These are phyloP conservation scores for Microstegium vimineum DNA, from an alignment of 176 grass and related monocot species.

Conservation along the genomic window DNA sequence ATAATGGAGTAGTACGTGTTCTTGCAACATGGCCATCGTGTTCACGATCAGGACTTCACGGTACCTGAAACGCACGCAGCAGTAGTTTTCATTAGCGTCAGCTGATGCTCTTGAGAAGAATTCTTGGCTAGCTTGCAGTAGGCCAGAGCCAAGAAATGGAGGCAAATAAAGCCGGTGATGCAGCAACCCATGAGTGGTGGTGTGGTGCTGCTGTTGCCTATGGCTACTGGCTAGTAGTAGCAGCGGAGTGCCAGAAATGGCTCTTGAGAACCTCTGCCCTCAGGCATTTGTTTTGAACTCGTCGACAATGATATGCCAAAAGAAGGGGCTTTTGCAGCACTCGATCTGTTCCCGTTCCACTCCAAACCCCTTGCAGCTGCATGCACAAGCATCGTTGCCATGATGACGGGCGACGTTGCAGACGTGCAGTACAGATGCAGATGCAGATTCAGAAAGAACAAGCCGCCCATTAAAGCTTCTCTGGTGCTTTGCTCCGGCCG, in stretches of 20 bases:
- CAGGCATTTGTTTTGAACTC: conserved; percentile 28
- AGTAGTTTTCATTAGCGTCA: background rate
- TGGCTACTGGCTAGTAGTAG: background rate
- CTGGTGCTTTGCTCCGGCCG: conserved; percentile 27
- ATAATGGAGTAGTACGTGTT: background rate
- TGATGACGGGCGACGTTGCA: conserved; percentile 27
- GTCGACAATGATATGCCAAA: conserved; percentile 46
- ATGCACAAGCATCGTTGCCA: conserved; percentile 23
- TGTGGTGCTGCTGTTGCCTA: background rate
- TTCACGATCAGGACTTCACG: conserved; percentile 3
- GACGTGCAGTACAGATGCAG: background rate
- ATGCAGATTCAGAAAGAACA: conserved; percentile 11
- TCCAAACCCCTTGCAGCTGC: conserved; percentile 10
- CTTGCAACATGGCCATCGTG: background rate
- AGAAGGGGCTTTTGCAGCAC: conserved; percentile 49
- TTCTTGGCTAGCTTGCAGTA: background rate
- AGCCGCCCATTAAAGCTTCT: conserved; percentile 39
- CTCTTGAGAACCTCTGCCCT: conserved; percentile 22
- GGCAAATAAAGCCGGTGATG: background rate
- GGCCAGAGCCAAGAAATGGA: background rate
- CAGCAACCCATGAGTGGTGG: background rate
- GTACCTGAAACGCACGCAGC: too few relatives aligned
- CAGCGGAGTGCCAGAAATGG: conserved; percentile 32
- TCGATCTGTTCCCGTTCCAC: conserved; percentile 17
- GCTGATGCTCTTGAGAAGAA: background rate